Evolutionary conservation across 495 filamentous ascomycete species (phyloP), one percentile per base, ranked within the genome.

Genomic region (Aspergillus bridgeri): DNA sequence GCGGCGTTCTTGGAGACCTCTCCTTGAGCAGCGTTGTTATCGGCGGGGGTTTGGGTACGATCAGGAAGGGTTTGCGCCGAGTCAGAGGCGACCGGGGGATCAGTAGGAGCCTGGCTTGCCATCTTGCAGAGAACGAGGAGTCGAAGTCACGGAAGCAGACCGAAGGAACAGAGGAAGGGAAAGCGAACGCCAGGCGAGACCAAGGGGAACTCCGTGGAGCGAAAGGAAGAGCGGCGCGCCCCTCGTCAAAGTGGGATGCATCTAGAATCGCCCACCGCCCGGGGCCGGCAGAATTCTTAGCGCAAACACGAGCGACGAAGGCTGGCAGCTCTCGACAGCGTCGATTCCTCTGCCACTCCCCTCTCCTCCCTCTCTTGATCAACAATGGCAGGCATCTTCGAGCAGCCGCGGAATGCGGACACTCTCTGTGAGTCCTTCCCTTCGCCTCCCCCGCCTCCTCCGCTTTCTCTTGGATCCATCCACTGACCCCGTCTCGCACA

Each of bases 301-400:
- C 62, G 72, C 62, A 61, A 66, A 62, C 63, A 67, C 65, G 21
- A 50, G 22, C 48, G 54, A 48, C 38, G 43, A 54, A 24, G n/a
- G 21, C 15, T 18, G 17, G 25, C 42, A n/a, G 44, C 23, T 38
- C 43, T 18, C 21, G 43, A 24, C 15, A 45, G 22, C 7, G 63
- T 64, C 67, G 63, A 73, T 69, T 77, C 65, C 60, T 60, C 44
- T 55, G 20, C 59, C 42, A 21, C 42, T 48, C 48, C 29, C 24
- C 55, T 61, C 51, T 56, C 56, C 59, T 64, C 63, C 55, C 57
- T 66, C 57, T 59, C 54, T 65, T 70, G 53, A 51, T 53, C 29
- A 53, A 79, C 63, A 54, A 96, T 96, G 92, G 83, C 87, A 72
- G 87, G 88, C 65, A 88, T 96, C 68, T 96, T 96, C 67, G 89